Conservation (phyloP, 257 asterid species). For the Thymus mandschuricus region DNA sequence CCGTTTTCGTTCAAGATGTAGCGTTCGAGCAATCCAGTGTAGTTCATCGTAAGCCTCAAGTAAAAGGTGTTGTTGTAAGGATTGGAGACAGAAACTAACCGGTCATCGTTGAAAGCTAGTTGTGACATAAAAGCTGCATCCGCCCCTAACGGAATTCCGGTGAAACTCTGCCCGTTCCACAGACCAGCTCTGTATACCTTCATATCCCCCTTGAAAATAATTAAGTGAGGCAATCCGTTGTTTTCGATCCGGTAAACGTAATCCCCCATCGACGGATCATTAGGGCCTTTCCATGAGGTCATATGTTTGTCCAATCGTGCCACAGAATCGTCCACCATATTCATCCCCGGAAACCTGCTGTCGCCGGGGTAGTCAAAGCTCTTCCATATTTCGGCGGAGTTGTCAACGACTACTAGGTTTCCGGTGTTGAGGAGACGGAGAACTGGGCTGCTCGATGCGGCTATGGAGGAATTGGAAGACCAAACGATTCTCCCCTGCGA, state of each 20-base stretch:
- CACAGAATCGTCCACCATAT: slow-evolving; percentile 10
- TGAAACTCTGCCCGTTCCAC: slow-evolving; percentile 24
- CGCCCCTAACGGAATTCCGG: neutral
- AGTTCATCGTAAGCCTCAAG: neutral
- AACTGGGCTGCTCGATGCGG: slow-evolving; percentile 1
- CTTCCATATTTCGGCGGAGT: slow-evolving; percentile 21
- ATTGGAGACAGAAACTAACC: slow-evolving; percentile 5
- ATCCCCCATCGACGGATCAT: neutral
- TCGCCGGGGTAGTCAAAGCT: slow-evolving; percentile 29
- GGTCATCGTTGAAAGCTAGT: neutral
- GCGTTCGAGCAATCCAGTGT: neutral
- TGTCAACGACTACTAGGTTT: slow-evolving; percentile 21
- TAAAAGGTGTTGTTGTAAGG: neutral
- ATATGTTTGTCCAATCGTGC: neutral
- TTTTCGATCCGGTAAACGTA: too few species aligned
- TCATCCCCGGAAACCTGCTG: slow-evolving; percentile 29
- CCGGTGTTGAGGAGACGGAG: slow-evolving; percentile 33
- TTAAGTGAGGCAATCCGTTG: neutral
- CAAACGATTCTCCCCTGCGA: neutral
- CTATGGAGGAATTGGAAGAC: slow-evolving; percentile 13
- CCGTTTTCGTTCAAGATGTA: too few species aligned
- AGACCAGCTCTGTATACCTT: slow-evolving; percentile 15
- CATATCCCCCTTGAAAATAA: neutral
- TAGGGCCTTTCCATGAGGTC: slow-evolving; percentile 26
- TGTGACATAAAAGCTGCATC: neutral